Conservation (phyloP, 2,329 filamentous ascomycete species). For the Nothomitra cinnamomea region DNA sequence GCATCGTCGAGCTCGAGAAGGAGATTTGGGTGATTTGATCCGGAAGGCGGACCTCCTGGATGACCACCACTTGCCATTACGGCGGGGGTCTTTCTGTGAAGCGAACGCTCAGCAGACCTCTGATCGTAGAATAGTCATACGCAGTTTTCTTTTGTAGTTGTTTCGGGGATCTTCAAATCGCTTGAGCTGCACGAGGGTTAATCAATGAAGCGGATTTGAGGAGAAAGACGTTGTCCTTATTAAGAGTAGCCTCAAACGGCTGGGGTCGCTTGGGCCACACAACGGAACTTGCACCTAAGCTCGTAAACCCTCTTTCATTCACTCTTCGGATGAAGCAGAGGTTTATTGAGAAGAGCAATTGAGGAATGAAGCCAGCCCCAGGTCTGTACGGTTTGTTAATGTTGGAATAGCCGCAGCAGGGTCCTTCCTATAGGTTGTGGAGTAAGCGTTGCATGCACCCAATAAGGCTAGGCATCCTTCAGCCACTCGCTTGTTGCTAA, state of each 20-base stretch:
- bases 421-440: too few species aligned
- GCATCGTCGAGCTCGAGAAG: constrained; percentile 60
- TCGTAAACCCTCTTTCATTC: too few species aligned
- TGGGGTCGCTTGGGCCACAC: neutral
- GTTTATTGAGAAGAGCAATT: too few species aligned
- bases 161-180: neutral
- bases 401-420: too few species aligned
- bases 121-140: neutral
- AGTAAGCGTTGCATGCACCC: too few species aligned
- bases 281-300: neutral
- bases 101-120: neutral
- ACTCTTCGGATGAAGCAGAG: too few species aligned
- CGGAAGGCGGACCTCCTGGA: constrained; percentile 1
- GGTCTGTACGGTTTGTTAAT: too few species aligned
- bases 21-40: constrained; percentile 24
- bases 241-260: constrained; percentile 1
- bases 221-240: neutral
- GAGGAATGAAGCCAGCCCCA: too few species aligned
- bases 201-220: neutral
- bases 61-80: constrained; percentile 3
- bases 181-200: neutral
- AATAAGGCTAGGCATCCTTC: too few species aligned
- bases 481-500: too few species aligned
- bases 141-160: neutral
- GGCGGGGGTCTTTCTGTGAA: neutral